phyloP scores from a whole-genome alignment of 495 filamentous ascomycete genomes.

The Aspergillus campestris region DNA sequence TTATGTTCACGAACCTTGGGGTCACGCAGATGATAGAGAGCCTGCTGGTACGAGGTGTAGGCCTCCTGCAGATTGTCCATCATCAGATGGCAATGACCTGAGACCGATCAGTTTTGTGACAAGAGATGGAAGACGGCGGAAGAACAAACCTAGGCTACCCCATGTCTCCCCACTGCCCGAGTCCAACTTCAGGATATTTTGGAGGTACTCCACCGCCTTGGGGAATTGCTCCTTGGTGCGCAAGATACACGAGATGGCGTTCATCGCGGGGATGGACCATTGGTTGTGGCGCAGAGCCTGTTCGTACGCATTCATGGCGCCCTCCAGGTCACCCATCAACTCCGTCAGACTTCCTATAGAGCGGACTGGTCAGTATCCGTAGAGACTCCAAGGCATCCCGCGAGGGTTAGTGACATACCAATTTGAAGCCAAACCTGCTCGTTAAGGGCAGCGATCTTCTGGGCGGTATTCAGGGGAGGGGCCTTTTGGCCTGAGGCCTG shows the following conservation, averaged over 20 bases:
- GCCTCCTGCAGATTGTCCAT: conserved; percentile 98
- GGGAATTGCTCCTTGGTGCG: conserved; percentile 88
- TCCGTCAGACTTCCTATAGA: conserved; percentile 72
- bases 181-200: conserved; percentile 87
- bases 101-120: not conserved
- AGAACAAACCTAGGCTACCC: conserved; percentile 74
- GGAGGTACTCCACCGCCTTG: conserved; percentile 87
- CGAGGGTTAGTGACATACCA: conserved; percentile 46
- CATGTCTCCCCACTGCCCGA: conserved; percentile 86
- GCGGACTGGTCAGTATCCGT: conserved; percentile 4
- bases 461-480: conserved; percentile 43
- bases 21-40: conserved; percentile 85
- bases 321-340: conserved; percentile 77
- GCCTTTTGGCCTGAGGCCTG: conserved; percentile 46
- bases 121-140: not conserved
- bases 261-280: conserved; percentile 89
- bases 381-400: not conserved
- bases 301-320: conserved; percentile 82
- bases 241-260: conserved; percentile 83
- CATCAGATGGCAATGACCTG: conserved; percentile 95
- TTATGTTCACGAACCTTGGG: conserved; percentile 62
- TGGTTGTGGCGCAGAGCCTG: conserved; percentile 79
- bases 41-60: conserved; percentile 96
- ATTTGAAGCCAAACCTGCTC: conserved; percentile 92
- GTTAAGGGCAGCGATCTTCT: conserved; percentile 58